Base-by-base conservation (phyloP, 1,284 basidiomycete species). In the Sanguinoderma infundibulare region DNA sequence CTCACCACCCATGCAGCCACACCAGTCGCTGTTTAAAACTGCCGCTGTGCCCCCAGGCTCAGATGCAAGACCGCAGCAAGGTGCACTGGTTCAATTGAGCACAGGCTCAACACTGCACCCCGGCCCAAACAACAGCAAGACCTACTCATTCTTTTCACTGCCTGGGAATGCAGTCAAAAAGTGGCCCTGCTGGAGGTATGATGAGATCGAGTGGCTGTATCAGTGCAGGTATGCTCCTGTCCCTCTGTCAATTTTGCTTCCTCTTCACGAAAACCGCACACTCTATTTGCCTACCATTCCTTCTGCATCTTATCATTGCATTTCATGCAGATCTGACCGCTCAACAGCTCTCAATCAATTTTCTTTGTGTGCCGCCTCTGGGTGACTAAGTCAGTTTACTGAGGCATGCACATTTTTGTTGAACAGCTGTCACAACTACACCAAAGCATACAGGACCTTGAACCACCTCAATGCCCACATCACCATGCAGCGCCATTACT, bases 391-490 rank as follows among this genome's bases (percentile, higher is more conserved):
- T n/a, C n/a, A n/a, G n/a, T n/a, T n/a, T n/a, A n/a, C n/a, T n/a
- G n/a, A 62, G 56, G 51, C 55, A 32, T 14, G 38, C 40, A 12
- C 44, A 17, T 49, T 46, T 47, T n/a, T n/a, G 49, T 17, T 20
- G 50, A 26, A 55, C 64, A 80, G 78, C 66, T 96, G 89, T 84
- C 87, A 87, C 1, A 90, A 91, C 49, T 96, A 95, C 75, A 82
- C 85, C 46, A 96, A 96, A 77, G 82, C 90, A 51, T 95, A 95
- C 71, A 93, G 93, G 22, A 95, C 93, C 7, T 82, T 96, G 44
- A 96, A 96, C 75, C 94, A 96, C 74, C 83, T 96, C 64, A 96
- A 96, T 72, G 94, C 94, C 20, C 94, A 96, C 74, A 92, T 96
- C 65, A 91, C 87, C 24, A 95, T 96, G 92, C 95, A 96, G 75